phyloP scores from a whole-genome alignment of 2,329 filamentous ascomycete species.

The Scortechinia acanthostroma region DNA sequence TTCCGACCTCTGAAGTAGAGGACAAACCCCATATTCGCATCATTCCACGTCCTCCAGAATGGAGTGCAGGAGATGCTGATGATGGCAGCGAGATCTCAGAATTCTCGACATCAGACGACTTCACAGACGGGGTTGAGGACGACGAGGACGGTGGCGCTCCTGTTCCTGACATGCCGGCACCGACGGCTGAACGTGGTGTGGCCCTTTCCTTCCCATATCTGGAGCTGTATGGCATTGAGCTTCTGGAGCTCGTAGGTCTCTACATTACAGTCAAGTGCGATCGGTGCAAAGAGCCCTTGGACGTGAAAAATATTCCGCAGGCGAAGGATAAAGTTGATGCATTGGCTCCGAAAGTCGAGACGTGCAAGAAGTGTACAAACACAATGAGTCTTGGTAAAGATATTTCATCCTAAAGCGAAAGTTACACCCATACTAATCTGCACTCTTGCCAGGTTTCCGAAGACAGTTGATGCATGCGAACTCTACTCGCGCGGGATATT shows the following conservation, averaged over 20 bases:
- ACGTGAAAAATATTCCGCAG: conserved; percentile 55
- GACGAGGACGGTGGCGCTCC: conserved; percentile 26
- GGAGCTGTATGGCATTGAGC: conserved; percentile 70
- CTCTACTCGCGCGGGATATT: conserved; percentile 70
- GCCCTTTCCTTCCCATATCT: conserved; percentile 72
- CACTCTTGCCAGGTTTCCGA: conserved; percentile 36
- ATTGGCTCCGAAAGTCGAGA: conserved; percentile 27
- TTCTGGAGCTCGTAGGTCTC: conserved; percentile 63
- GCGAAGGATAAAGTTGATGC: conserved; percentile 21
- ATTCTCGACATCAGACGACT: conserved; percentile 35
- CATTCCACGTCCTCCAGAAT: conserved; percentile 74
- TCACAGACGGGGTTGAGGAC: conserved; percentile 31
- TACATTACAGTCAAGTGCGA: conserved; percentile 71
- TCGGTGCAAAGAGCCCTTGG: conserved; percentile 68
- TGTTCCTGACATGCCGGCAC: conserved; percentile 17
- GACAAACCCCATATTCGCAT: conserved; percentile 62
- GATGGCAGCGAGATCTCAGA: conserved; percentile 26
- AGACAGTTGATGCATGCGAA: conserved; percentile 67
- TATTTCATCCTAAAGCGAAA: not conserved
- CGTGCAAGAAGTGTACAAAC: conserved; percentile 52
- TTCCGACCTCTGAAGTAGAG: conserved; percentile 15
- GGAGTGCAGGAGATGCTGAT: conserved; percentile 39
- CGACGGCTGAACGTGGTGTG: conserved; percentile 58
- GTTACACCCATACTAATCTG: not conserved
- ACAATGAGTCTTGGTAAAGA: conserved; percentile 28